These are phyloP conservation scores for Sugiyamaella boreocaroliniensis DNA, from an alignment of 805 yeast species.

Conservation along the genomic window DNA sequence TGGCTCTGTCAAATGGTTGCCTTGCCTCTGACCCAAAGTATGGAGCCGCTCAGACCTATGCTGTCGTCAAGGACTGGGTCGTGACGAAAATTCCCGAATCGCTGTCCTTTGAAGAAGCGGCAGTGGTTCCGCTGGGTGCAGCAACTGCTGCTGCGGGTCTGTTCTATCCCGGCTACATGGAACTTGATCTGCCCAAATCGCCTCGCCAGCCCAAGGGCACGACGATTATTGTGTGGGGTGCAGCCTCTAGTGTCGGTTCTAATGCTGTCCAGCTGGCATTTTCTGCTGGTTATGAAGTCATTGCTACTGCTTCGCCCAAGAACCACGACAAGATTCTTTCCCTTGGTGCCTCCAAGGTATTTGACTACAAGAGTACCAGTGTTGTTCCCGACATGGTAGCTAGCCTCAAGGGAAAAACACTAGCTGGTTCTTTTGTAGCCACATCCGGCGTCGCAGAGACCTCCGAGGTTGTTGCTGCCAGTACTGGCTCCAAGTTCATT, in stretches of 20 bases:
- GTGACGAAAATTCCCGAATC: conserved; percentile 24
- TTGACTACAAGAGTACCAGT: conserved; percentile 39
- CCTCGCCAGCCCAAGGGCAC: conserved; percentile 13
- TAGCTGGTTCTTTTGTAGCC: conserved; percentile 2
- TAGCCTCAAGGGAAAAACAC: background rate
- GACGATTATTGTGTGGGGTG: conserved; percentile 31
- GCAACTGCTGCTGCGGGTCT: conserved; percentile 32
- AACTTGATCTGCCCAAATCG: conserved; percentile 41
- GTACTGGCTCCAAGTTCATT: background rate
- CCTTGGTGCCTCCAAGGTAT: conserved; percentile 46
- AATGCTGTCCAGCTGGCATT: conserved; percentile 56
- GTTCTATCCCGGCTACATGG: conserved; percentile 49
- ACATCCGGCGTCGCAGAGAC: background rate
- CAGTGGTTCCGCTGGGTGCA: conserved; percentile 14
- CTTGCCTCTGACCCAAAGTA: conserved; percentile 33
- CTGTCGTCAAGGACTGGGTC: conserved; percentile 33
- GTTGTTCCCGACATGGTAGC: conserved; percentile 36
- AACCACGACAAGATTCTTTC: conserved; percentile 36
- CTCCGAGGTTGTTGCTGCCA: background rate
- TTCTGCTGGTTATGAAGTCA: conserved; percentile 39
- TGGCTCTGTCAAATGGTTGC: conserved; percentile 49
- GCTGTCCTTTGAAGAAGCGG: conserved; percentile 7
- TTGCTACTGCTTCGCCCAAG: conserved; percentile 45
- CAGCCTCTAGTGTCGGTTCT: conserved; percentile 56
- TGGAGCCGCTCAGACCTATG: conserved; percentile 56